These are phyloP conservation scores for Neonectria ditissima DNA, from an alignment of 2,329 filamentous ascomycete genomes.

Conservation along the genomic window DNA sequence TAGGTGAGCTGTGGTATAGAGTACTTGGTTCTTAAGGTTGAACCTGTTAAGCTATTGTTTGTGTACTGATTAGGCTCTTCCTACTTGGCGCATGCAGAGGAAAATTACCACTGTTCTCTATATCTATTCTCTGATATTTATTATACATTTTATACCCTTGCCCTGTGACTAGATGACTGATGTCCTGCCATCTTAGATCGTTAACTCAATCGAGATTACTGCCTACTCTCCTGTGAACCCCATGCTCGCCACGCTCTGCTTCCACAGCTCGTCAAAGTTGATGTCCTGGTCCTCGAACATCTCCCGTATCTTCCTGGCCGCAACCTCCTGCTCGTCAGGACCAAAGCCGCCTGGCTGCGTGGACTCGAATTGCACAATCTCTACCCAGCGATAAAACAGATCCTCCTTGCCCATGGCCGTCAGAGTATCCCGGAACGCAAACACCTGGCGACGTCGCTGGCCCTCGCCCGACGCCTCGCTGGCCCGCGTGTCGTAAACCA, in stretches of 20 bases:
- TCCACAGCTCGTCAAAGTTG: constrained; percentile 86
- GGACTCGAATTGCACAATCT: constrained; percentile 90
- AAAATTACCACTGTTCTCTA: background rate
- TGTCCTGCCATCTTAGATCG: background rate
- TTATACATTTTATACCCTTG: background rate
- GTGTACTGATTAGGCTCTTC: background rate
- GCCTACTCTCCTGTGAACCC: background rate
- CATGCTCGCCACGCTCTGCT: constrained; percentile 58
- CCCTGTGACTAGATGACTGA: background rate
- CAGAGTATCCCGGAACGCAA: constrained; percentile 83
- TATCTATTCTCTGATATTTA: background rate
- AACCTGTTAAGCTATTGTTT: background rate
- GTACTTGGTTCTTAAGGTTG: background rate
- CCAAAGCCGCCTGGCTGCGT: constrained; percentile 83
- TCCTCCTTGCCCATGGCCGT: constrained; percentile 84
- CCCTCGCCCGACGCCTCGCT: constrained; percentile 67
- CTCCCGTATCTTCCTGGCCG: constrained; percentile 79
- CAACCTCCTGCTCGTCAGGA: constrained; percentile 75
- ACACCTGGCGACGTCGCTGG: constrained; percentile 77
- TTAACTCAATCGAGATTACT: constrained; percentile 2
- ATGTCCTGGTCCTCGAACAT: constrained; percentile 81
- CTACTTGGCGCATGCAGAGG: background rate
- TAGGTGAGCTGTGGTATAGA: background rate
- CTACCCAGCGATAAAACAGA: constrained; percentile 92
- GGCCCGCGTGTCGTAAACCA: constrained; percentile 68